These are phyloP conservation scores for Omphalea diandra DNA, from an alignment of 441 rosid genomes.

Conservation along the genomic window DNA sequence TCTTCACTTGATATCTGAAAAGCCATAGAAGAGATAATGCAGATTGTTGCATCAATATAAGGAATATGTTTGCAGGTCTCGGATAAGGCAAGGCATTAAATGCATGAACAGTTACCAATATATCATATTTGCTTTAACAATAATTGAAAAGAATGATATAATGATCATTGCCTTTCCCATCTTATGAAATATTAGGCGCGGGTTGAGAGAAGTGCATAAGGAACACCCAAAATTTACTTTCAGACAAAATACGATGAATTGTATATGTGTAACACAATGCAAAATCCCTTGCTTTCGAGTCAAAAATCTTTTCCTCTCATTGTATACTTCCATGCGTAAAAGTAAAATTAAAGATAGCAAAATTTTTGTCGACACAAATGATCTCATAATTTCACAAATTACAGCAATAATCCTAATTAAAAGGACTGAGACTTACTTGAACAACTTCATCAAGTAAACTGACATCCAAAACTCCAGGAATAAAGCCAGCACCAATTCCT, in stretches of 20 bases:
- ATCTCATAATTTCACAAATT: background rate
- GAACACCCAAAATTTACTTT: background rate
- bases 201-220: background rate
- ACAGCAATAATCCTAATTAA: background rate
- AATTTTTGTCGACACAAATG: background rate
- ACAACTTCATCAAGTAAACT: constrained; percentile 50
- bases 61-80: background rate
- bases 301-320: too few species aligned
- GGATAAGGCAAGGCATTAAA: background rate
- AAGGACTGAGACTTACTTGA: constrained; percentile 39
- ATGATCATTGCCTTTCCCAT: background rate
- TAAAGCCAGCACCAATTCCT: constrained; percentile 72
- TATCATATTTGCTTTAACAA: background rate
- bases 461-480: constrained; percentile 55
- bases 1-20: constrained; percentile 76
- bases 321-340: background rate
- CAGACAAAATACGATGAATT: too few species aligned
- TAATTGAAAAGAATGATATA: background rate
- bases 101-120: background rate
- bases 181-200: background rate
- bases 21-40: background rate
- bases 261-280: too few species aligned
- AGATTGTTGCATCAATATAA: background rate
- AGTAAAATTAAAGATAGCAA: background rate
- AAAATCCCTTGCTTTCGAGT: too few species aligned